A percentile compares a stretch with the other conserved stretches of the same genome.
These are phyloP conservation scores for Nigrospora oryzae DNA, from an alignment of 2,329 filamentous ascomycete species.

Conservation along the genomic window DNA sequence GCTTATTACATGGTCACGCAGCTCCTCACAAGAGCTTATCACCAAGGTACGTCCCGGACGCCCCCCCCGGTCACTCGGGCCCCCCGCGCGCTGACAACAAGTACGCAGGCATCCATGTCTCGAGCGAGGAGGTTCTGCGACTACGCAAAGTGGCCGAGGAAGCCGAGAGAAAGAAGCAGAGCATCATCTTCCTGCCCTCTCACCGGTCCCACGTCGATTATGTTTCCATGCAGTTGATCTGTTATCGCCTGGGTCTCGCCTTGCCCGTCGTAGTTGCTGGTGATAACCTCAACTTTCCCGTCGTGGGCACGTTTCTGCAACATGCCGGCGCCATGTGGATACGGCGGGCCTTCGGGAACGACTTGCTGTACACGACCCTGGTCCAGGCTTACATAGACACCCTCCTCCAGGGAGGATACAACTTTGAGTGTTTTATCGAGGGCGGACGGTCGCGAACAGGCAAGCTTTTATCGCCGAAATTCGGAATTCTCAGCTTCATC, in stretches of 20 bases:
- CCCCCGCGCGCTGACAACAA: background rate
- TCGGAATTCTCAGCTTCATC: conserved; percentile 87
- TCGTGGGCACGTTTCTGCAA: conserved; percentile 84
- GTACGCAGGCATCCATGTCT: conserved; percentile 69
- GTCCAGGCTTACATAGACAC: conserved; percentile 96
- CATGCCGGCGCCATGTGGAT: conserved; percentile 97
- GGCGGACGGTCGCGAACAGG: conserved; percentile 88
- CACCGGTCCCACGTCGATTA: conserved; percentile 96
- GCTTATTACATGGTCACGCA: conserved; percentile 89
- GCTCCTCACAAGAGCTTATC: conserved; percentile 83
- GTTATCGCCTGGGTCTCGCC: conserved; percentile 83
- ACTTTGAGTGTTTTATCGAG: conserved; percentile 97
- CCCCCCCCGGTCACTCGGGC: too few species aligned
- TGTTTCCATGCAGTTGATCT: conserved; percentile 88
- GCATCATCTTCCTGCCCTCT: conserved; percentile 90
- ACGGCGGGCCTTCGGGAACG: conserved; percentile 82
- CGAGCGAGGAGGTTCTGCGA: conserved; percentile 83
- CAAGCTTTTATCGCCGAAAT: conserved; percentile 89
- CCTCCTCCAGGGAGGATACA: conserved; percentile 80
- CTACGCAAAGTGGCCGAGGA: conserved; percentile 74
- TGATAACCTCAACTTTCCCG: conserved; percentile 91
- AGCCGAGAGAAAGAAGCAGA: conserved; percentile 81
- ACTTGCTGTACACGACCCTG: conserved; percentile 82
- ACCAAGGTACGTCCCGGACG: conserved; percentile 50
- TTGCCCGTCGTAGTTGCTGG: conserved; percentile 89